Evolutionary conservation across 129 eudicot species (phyloP).

Genomic region (Heracleum sosnowskyi): DNA sequence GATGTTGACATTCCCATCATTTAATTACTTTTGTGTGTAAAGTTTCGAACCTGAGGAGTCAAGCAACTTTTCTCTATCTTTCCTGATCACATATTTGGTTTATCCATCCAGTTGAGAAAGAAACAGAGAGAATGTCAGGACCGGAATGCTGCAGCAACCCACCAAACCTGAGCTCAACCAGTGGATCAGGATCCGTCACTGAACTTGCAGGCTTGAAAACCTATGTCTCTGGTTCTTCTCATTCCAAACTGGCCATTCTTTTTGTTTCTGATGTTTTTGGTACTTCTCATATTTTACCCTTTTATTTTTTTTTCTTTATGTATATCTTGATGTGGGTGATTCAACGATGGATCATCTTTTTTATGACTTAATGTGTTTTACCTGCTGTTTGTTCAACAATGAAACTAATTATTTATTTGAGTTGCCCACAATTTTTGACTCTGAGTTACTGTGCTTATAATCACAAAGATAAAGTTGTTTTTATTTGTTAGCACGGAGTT

Average conservation of each 20-base stretch:
- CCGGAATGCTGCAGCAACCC: slow-evolving; percentile 37
- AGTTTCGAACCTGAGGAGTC: too few relatives aligned
- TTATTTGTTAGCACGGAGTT: too few relatives aligned
- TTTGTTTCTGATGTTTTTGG: slow-evolving; percentile 43
- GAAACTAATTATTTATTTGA: too few relatives aligned
- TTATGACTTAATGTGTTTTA: neutral
- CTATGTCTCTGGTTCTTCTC: slow-evolving; percentile 32
- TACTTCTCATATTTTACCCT: neutral
- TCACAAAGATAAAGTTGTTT: too few relatives aligned
- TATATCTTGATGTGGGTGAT: neutral
- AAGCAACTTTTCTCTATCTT: neutral
- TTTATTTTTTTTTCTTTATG: neutral
- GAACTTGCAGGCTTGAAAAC: slow-evolving; percentile 38
- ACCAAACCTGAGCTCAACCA: slow-evolving; percentile 30
- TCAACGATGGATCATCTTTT: neutral
- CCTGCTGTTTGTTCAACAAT: neutral
- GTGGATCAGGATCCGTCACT: slow-evolving; percentile 31
- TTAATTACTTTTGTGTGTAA: too few relatives aligned
- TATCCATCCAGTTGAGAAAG: neutral
- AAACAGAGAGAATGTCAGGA: slow-evolving; percentile 34
- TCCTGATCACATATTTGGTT: too few relatives aligned
- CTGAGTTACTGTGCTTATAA: neutral
- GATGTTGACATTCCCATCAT: too few relatives aligned
- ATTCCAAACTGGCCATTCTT: slow-evolving; percentile 34
- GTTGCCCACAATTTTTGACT: neutral